Base-by-base conservation (phyloP, 306 rosid genomes). In the Abrus pulchellus region DNA sequence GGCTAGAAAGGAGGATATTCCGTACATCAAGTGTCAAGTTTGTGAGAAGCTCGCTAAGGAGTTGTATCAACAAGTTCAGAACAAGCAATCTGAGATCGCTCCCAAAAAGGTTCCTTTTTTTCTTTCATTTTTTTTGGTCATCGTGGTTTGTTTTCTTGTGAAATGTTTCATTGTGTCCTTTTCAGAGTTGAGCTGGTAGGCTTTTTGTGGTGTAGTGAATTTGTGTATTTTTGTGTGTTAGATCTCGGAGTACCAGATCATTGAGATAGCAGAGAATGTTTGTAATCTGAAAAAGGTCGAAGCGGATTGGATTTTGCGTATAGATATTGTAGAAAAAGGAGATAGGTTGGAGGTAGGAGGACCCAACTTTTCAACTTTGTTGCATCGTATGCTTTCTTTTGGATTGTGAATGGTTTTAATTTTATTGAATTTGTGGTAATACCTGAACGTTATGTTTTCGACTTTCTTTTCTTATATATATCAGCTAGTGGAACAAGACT, bases 261-360 rank as follows among this genome's bases (percentile, higher is more conserved):
- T 95, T 81, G 98, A 95, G 88, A 90, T 95, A 71, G 86, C 94
- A 48, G 98, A 95, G 96, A 95, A 91, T 86, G 94, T 90, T 77
- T 95, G 98, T 72, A 91, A 91, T 86, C 85, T 95, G 87, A 95
- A 93, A 89, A 95, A 91, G 84, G 87, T 85, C 0, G 98, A 93
- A 86, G 98, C 97, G 12, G 98, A 95, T 88, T 95, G 99, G 98
- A 93, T 95, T 71, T 82, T 95, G 83, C 85, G 82, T 83, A 91
- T 95, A 69, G 99, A 95, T 75, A 85, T 93, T 45, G 94, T 91
- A 48, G 99, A 95, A 79, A 86, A 91, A 74, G 93, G 75, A 80
- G 92, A 95, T 85, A 85, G 77, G 79, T 75, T 93, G 53, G 91
- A 90, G 97, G 99, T 93, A 84, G 66, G 82, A 54, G 33, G 61